These are phyloP conservation scores for Uronychia binucleata DNA, from an alignment of 73 alveolate species.

Conservation along the genomic window DNA sequence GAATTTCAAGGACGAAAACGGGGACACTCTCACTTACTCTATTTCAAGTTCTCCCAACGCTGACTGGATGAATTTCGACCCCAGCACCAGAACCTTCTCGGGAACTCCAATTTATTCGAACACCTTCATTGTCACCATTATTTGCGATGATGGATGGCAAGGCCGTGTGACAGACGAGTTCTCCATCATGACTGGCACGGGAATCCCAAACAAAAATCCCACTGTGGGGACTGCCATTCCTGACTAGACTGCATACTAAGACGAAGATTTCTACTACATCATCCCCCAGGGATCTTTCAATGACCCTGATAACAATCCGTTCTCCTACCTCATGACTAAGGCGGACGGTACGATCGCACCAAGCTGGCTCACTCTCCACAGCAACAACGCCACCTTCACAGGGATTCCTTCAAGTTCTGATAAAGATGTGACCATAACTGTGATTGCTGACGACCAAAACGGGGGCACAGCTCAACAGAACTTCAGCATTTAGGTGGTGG, in stretches of 20 bases:
- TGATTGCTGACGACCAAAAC: background rate
- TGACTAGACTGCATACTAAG: background rate
- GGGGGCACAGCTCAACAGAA: conserved; percentile 1
- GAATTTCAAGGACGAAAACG: background rate
- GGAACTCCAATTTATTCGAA: background rate
- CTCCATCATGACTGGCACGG: background rate
- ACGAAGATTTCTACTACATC: background rate
- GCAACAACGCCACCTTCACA: background rate
- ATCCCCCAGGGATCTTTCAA: background rate
- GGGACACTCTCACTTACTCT: background rate
- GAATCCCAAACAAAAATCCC: background rate
- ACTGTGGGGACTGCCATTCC: background rate
- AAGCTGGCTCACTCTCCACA: background rate
- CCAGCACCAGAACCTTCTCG: background rate
- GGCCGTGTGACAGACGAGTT: background rate
- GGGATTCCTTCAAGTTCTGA: background rate
- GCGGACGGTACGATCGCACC: background rate
- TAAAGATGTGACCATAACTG: background rate
- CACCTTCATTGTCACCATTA: background rate
- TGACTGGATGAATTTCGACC: background rate
- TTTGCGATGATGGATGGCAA: background rate
- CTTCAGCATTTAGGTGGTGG: background rate
- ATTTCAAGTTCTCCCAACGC: background rate
- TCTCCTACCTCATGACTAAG: background rate
- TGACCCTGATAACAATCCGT: background rate